These are phyloP conservation scores for Kregervanrija fluxuum DNA, from an alignment of 805 yeast species.

Conservation along the genomic window DNA sequence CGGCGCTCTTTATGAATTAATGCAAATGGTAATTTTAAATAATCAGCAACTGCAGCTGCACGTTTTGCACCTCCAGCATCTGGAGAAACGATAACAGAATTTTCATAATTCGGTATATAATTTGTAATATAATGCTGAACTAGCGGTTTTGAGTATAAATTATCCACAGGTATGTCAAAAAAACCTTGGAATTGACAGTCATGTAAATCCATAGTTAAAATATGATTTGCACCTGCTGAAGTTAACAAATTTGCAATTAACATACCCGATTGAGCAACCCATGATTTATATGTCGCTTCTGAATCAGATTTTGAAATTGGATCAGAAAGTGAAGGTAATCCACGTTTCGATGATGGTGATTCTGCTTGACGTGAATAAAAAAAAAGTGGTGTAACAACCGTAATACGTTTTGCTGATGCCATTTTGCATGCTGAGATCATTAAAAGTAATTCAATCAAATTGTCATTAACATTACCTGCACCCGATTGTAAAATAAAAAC, in stretches of 20 bases:
- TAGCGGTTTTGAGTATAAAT: slow-evolving; percentile 81
- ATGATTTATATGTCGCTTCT: slow-evolving; percentile 52
- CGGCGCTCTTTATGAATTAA: slow-evolving; percentile 91
- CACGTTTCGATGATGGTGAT: slow-evolving; percentile 71
- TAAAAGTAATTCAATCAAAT: slow-evolving; percentile 87
- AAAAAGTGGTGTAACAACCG: slow-evolving; percentile 87
- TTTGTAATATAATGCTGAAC: slow-evolving; percentile 77
- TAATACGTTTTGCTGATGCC: slow-evolving; percentile 81
- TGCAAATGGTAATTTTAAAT: slow-evolving; percentile 83
- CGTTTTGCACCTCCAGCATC: slow-evolving; percentile 99
- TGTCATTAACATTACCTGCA: slow-evolving; percentile 82
- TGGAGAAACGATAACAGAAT: slow-evolving; percentile 91
- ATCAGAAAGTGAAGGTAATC: slow-evolving; percentile 54
- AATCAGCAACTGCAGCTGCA: slow-evolving; percentile 91
- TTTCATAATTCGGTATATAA: slow-evolving; percentile 68
- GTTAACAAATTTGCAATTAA: slow-evolving; percentile 80
- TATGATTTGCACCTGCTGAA: slow-evolving; percentile 93
- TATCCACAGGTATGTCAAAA: slow-evolving; percentile 94
- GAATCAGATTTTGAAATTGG: slow-evolving; percentile 9
- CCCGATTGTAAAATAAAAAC: slow-evolving; percentile 91
- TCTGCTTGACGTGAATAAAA: slow-evolving; percentile 97
- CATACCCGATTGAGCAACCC: slow-evolving; percentile 96
- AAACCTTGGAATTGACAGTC: slow-evolving; percentile 98
- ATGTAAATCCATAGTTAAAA: slow-evolving; percentile 95
- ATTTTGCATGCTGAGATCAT: slow-evolving; percentile 89